phyloP scores from a whole-genome alignment of 768 basidiomycete species.

The Lactarius sanguifluus region DNA sequence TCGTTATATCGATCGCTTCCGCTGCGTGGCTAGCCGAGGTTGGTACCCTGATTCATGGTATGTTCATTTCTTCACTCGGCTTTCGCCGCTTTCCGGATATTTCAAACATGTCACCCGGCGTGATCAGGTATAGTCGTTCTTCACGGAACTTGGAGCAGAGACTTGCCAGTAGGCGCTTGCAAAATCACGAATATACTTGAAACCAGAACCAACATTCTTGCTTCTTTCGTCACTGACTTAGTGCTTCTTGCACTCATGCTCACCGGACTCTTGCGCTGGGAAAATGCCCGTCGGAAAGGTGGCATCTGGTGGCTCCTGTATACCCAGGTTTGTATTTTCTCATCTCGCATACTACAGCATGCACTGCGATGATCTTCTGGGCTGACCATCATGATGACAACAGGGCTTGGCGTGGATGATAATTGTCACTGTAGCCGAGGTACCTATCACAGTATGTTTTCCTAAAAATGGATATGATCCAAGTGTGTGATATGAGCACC shows the following conservation, averaged over 20 bases:
- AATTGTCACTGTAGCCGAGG: conserved; percentile 1
- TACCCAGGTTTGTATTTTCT: neutral
- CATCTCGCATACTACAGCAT: neutral
- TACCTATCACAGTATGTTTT: conserved; percentile 7
- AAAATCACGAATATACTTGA: neutral
- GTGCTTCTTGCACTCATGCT: conserved; percentile 12
- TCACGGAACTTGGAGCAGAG: neutral
- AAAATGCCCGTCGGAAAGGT: neutral
- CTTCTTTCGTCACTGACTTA: conserved; percentile 1
- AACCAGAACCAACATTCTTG: neutral
- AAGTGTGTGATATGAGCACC: neutral
- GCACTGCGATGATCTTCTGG: neutral
- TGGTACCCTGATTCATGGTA: neutral
- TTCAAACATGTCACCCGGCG: neutral
- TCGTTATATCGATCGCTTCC: neutral
- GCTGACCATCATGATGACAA: neutral
- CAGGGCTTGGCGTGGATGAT: conserved; percentile 11
- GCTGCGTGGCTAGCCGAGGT: neutral
- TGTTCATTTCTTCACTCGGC: neutral
- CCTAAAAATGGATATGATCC: too few species aligned
- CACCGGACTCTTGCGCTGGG: conserved; percentile 14
- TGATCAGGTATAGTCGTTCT: neutral
- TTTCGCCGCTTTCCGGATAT: neutral
- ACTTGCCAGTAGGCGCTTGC: neutral
- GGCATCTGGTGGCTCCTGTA: conserved; percentile 15